Evolutionary conservation across 768 basidiomycete genomes (phyloP).

Genomic region (Hemileccinum impolitum): DNA sequence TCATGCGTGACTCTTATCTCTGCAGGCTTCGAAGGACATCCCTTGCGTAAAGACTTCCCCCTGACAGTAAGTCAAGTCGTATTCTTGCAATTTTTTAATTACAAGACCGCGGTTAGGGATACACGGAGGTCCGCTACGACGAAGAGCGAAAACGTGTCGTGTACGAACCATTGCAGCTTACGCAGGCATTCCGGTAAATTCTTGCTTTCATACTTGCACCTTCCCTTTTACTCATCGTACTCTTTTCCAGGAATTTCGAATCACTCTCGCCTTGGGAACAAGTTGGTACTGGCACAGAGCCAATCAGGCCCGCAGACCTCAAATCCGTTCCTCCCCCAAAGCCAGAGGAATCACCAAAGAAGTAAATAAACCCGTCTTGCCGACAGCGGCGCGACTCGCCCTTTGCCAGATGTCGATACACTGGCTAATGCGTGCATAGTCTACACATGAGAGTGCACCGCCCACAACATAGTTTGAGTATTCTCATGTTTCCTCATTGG

Average conservation of each 20-base stretch:
- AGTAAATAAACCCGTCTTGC: conserved; percentile 41
- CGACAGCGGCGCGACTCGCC: no score
- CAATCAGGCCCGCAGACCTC: conserved; percentile 62
- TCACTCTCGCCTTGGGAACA: conserved; percentile 95
- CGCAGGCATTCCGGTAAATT: conserved; percentile 91
- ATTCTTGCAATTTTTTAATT: background rate
- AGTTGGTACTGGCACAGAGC: conserved; percentile 63
- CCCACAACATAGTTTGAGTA: conserved; percentile 3
- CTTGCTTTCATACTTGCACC: background rate
- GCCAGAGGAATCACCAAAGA: conserved; percentile 74
- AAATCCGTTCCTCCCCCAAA: conserved; percentile 76
- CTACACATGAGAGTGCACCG: conserved; percentile 3
- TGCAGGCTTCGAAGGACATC: conserved; percentile 93
- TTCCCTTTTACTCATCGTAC: background rate
- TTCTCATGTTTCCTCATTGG: conserved; percentile 11
- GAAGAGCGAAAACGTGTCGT: conserved; percentile 97
- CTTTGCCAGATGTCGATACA: conserved; percentile 12
- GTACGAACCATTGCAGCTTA: conserved; percentile 95
- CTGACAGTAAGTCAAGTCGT: conserved; percentile 62
- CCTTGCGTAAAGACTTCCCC: conserved; percentile 97
- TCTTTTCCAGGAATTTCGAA: conserved; percentile 77
- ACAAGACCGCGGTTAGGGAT: conserved; percentile 59
- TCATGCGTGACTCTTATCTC: background rate
- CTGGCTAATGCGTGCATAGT: conserved; percentile 10
- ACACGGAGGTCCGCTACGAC: conserved; percentile 96